Evolutionary conservation across 2,329 filamentous ascomycete genomes (phyloP), one percentile per base, ranked within the genome.

Genomic region (Chaetoscypha palmicola): DNA sequence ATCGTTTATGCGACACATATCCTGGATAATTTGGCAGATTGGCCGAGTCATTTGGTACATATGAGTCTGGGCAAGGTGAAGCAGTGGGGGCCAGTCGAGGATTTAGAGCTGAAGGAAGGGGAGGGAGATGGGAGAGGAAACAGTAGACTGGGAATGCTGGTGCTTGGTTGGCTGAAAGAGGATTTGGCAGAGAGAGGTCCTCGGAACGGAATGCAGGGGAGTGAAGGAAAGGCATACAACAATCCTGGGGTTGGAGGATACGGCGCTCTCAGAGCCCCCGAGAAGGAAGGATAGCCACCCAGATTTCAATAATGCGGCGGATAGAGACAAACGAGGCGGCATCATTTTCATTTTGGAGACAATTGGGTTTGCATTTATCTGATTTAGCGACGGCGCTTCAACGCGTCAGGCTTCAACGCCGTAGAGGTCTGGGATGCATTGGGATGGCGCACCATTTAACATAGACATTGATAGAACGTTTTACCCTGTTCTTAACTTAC

Each of bases 1-100:
- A 86, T 98, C 57, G 89, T 98, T 22, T 98, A 98, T 63, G 92
- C 92, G 5, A 98, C 92, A 11, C 92, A 98, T 66, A 96, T 98
- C 52, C 68, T 98, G 55, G 92, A 98, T 62, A 96, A 97, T 63
- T 70, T 98, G 39, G 89, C 89, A 1, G 81, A 83, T 16, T 98
- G 92, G 92, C 92, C 92, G 5, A 94, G 86, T 1, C 90, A 98
- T 66, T 72, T 98, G 28, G 90, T 94, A 38, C 91, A 97, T 64
- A 96, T 98, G 91, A 83, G 89, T 61, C 65, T 95, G 36, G 92
- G 92, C 21, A 79, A 74, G 50, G 83, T 96, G 50, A 90, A 87
- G 71, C 86, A 94, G 65, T 94, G 83, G 81, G 91, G 89, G 1
- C 68, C 70, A 26, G 79, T 91, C 34, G 79, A 82, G 43, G 68